Evolutionary conservation across 208 protist genomes (phyloP), one percentile per base, ranked within the genome.

Genomic region (Wallacemonas sp.): DNA sequence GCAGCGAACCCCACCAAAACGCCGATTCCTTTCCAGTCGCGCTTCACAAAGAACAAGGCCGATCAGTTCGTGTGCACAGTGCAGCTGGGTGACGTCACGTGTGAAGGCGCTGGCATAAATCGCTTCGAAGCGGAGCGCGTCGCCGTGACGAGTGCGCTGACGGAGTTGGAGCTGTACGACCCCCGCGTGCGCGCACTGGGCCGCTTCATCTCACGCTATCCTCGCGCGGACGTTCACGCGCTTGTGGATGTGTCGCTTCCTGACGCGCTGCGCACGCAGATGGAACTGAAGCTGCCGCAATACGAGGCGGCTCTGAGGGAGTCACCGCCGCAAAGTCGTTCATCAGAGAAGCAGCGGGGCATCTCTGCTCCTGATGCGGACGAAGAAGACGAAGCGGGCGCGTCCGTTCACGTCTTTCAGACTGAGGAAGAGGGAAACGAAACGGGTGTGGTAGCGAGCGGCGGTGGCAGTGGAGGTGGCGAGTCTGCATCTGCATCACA

Each of bases 101-200:
- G 83, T 39, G 71, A 77, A n/a, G 85, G 74, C 21, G 54, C 26
- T 1, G 89, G 89, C 14, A 65, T 90, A 26, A 93, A 90, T 46
- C 63, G 86, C 48, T 93, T 92, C 72, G 89, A 91, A 61, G 83
- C 89, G 0, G 72, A 95, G 65, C 78, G 89, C 2, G 43, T 39
- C 1, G 89, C 89, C 2, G 46, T 88, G 61, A 74, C 81, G 29
- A 30, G 44, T 6, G 82, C 73, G 19, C 57, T 95, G 14, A 36
- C 74, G 12, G 72, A 91, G 55, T 56, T 92, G 68, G 70, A 88
- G 33, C 62, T 92, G 33, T 82, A 83, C 71, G 85, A 94, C 49
- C 71, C 79, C 54, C 77, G 83, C 11, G 34, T 94, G 38, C 80
- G 83, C 32, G 64, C 63, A 3, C 41, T 94, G 11, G 74, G 85